phyloP scores from a whole-genome alignment of 208 protist genomes.

The Naegleria fowleri region DNA sequence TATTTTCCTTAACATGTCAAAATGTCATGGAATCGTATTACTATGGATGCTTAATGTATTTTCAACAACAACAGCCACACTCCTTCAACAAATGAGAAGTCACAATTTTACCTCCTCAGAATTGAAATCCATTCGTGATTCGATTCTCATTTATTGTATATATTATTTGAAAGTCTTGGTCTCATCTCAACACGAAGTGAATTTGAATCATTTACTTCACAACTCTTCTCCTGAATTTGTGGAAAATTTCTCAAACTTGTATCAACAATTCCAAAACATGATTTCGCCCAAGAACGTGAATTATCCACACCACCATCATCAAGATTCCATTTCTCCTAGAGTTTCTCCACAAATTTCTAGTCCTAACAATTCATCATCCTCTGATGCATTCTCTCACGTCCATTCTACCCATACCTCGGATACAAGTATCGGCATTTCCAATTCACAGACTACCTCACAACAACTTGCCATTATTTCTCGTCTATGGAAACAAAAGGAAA shows the following conservation, averaged over 20 bases:
- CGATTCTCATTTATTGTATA: neutral
- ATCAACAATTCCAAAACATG: neutral
- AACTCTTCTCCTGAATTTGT: neutral
- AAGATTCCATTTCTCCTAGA: neutral
- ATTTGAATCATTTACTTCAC: neutral
- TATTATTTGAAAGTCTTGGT: neutral
- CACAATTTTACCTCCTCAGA: neutral
- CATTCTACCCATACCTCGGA: too few species aligned
- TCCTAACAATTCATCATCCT: too few species aligned
- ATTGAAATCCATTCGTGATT: neutral
- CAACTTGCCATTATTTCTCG: neutral
- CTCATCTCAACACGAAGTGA: neutral
- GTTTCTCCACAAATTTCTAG: neutral
- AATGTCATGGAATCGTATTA: too few species aligned
- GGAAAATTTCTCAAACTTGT: neutral
- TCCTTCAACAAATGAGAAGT: neutral
- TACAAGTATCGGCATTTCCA: too few species aligned
- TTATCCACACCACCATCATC: neutral
- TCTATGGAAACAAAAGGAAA: neutral
- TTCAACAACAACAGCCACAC: neutral
- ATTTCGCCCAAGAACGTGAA: neutral
- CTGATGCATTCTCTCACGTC: too few species aligned
- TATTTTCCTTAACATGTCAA: too few species aligned
- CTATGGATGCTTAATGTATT: too few species aligned
- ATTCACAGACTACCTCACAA: too few species aligned